Base-by-base conservation (phyloP, 1,139 yeast species). In the Hansenula sp. region DNA sequence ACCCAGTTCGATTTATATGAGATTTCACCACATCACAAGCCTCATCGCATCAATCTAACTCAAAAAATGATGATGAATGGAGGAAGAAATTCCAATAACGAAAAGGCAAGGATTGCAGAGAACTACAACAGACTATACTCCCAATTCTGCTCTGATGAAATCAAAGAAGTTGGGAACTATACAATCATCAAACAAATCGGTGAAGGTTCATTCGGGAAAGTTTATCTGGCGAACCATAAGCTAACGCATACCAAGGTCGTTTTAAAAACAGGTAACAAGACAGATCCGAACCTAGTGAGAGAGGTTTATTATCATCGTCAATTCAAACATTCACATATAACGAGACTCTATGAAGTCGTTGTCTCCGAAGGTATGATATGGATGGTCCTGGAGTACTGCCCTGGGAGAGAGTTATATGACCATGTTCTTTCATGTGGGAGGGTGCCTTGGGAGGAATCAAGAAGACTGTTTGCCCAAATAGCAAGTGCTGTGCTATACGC, bases 161-260 rank as follows among this genome's bases (percentile, higher is more conserved):
- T 81, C 38, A 69, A 69, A 41, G 84, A 80, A 46, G 81, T 91
- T 15, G 97, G 97, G 0, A 86, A 84, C 62, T 91, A 91, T 59
- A 70, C 73, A 44, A 79, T 91, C 12, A 60, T 79, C 11, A 72
- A 79, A 48, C 88, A 81, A 48, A 81, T 91, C 18, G 97, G 96
- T 2, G 90, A 87, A 57, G 96, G 96, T 1, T 80, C 96, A 12
- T 93, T 90, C 71, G 97, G 98, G 8, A 87, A 86, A 58, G 96
- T 90, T 1, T 93, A 85, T 59, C 68, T 91, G 36, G 98, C 96
- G 1, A 70, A 71, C 29, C 98, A 93, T 60, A 75, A 76, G 39
- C 71, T 89, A 40, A 74, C 96, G 11, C 80, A 81, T 47, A 72
- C 81, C 19, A 82, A 83, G 56, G 96, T 88, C 5, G 98, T 94